Conservation (phyloP, 768 basidiomycete species). For the Kondoa malvinella region DNA sequence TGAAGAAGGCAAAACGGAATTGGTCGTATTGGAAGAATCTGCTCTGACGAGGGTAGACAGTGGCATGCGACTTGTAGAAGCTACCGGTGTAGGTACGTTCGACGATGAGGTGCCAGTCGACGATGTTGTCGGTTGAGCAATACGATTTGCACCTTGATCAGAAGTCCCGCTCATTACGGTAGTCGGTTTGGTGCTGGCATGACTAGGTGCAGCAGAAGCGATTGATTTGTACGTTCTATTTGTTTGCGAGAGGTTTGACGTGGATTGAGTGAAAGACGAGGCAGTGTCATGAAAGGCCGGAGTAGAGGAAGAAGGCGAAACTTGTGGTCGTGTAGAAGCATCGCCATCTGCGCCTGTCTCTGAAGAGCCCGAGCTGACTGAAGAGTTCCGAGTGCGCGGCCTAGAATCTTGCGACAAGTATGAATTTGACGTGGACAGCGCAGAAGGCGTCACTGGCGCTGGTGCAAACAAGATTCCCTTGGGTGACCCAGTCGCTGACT, state of each 20-base stretch:
- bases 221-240: not conserved
- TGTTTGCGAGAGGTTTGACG: conserved; percentile 3
- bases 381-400: too few relatives aligned
- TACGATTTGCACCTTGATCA: conserved; percentile 46
- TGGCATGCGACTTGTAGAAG: not conserved
- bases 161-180: conserved; percentile 59
- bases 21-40: conserved; percentile 13
- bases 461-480: not conserved
- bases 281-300: not conserved
- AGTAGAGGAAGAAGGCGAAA: not conserved
- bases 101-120: not conserved
- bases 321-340: not conserved
- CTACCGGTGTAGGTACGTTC: too few relatives aligned
- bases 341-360: not conserved
- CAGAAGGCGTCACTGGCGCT: not conserved
- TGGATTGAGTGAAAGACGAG: not conserved
- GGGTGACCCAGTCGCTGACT: not conserved
- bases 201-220: not conserved
- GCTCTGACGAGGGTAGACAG: not conserved
- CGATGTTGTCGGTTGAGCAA: conserved; percentile 14
- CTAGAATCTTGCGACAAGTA: too few relatives aligned
- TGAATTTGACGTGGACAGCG: not conserved
- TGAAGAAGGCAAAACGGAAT: conserved; percentile 4
- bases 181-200: conserved; percentile 71
- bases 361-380: not conserved